A percentile compares a stretch with the other conserved stretches of the same genome.
Evolutionary conservation across 2,329 filamentous ascomycete species (phyloP).

Genomic region (Ascochyta pisi): DNA sequence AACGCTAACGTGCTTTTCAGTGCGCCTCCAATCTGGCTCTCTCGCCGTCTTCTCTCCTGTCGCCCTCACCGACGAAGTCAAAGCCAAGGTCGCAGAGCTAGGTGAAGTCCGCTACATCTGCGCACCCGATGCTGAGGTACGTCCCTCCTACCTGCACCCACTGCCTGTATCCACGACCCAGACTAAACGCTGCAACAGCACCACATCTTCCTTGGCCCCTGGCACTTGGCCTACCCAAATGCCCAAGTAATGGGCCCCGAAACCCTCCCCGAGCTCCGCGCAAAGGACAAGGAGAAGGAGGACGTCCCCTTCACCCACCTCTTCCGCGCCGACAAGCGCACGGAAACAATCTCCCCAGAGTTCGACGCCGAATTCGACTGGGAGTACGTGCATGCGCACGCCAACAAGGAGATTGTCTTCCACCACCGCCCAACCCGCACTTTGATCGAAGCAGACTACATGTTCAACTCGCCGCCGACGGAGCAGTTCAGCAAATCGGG

Average conservation of each 20-base stretch:
- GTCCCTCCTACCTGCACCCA: background rate
- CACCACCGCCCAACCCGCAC: conserved; percentile 79
- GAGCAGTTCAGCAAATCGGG: conserved; percentile 76
- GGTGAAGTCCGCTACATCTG: conserved; percentile 82
- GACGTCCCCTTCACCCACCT: conserved; percentile 71
- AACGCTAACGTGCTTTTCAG: conserved; percentile 52
- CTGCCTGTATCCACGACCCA: background rate
- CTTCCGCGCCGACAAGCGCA: conserved; percentile 53
- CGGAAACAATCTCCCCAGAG: conserved; percentile 68
- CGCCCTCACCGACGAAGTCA: conserved; percentile 78
- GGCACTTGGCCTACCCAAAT: conserved; percentile 78
- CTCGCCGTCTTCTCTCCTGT: conserved; percentile 93
- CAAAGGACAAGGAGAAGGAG: conserved; percentile 61
- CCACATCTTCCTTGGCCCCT: conserved; percentile 89
- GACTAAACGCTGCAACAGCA: conserved; percentile 57
- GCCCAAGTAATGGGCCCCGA: conserved; percentile 84
- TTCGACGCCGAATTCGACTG: conserved; percentile 86
- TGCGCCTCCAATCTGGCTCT: conserved; percentile 76
- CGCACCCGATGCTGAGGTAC: conserved; percentile 78
- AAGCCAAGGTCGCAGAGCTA: conserved; percentile 64
- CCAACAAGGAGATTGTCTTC: conserved; percentile 89
- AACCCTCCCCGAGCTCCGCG: conserved; percentile 82
- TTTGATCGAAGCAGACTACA: conserved; percentile 85
- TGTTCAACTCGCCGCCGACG: conserved; percentile 87
- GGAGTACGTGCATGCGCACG: conserved; percentile 81